These are phyloP conservation scores for Diversispora eburnea DNA, from an alignment of 192 early-diverging fungal genomes.

Conservation along the genomic window DNA sequence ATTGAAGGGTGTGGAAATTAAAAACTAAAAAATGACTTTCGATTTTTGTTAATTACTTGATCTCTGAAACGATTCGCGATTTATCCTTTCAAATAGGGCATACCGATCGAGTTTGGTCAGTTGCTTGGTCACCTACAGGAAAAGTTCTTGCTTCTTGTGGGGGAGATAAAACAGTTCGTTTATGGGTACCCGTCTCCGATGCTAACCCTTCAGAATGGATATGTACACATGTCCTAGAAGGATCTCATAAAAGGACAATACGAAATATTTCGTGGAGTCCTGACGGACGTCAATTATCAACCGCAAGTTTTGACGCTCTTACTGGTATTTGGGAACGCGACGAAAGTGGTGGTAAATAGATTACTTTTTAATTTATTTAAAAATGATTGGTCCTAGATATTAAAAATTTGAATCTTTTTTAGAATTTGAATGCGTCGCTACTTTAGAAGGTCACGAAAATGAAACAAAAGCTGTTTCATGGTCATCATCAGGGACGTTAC, in stretches of 20 bases:
- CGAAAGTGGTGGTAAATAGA: conserved; percentile 42
- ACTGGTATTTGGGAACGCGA: conserved; percentile 89
- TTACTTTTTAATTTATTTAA: neutral
- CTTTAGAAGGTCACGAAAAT: conserved; percentile 97
- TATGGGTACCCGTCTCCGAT: conserved; percentile 64
- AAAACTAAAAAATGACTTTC: neutral
- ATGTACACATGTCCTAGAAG: conserved; percentile 71
- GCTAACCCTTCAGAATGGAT: conserved; percentile 55
- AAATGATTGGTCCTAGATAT: neutral
- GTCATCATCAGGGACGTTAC: conserved; percentile 72
- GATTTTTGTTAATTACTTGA: conserved; percentile 2
- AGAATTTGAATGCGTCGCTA: conserved; percentile 88
- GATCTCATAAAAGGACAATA: conserved; percentile 88
- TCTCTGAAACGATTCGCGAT: too few species aligned
- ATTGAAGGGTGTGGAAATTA: conserved; percentile 46
- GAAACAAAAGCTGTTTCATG: conserved; percentile 93
- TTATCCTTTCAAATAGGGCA: conserved; percentile 51
- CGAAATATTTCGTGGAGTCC: conserved; percentile 85
- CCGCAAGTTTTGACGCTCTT: conserved; percentile 90
- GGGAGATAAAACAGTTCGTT: conserved; percentile 84
- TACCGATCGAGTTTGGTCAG: conserved; percentile 81
- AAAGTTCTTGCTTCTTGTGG: conserved; percentile 75
- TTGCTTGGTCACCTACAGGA: conserved; percentile 78
- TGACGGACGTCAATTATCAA: conserved; percentile 67
- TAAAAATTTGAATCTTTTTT: neutral